Base-by-base conservation (phyloP, 1,284 basidiomycete species). In the Wolfiporia cocos region DNA sequence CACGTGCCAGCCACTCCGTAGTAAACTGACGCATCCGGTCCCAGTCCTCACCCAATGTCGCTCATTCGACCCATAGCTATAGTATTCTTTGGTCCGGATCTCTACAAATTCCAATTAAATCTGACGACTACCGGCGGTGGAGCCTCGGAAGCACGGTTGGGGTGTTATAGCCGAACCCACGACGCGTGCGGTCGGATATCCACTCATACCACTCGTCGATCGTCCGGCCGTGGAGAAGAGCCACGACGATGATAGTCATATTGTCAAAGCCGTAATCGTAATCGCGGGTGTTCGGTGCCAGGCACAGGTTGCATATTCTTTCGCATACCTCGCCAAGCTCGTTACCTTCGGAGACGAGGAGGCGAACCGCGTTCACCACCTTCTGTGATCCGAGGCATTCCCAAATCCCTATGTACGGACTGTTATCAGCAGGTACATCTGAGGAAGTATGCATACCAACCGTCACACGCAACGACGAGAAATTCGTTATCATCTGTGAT, bases 221-320 rank as follows among this genome's bases (percentile, higher is more conserved):
- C 12, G 92, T 92, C 46, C 84, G 81, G 24, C 91, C 93, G 49
- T 88, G 76, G 23, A 96, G 75, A 38, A 99, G 63, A 4, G 92
- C 96, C 37, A 99, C 79, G 45, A 99, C 77, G 52, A 97, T 78
- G 42, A 96, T 74, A 0, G 96, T 99, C 96, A 99, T 99, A 70
- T 99, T 99, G 70, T 99, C 96, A 61, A 94, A 98, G 18, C 96
- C 96, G 48, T 98, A 90, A 12, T 95, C 95, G 33, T 78, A 78
- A 31, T 89, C 88, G 35, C 88, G 87, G 2, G 91, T 89, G 61
- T 97, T 92, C 1, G 94, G 93, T 11, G 96, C 94, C 35, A 98
- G 75, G 62, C 96, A 99, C 51, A 87, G 84, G 50, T 93, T 88
- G 67, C 96, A 96, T 55, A 97, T 81, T 54, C 84, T 78, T 63